phyloP scores from a whole-genome alignment of 2,329 filamentous ascomycete genomes.

The Colletotrichum euphorbiae region DNA sequence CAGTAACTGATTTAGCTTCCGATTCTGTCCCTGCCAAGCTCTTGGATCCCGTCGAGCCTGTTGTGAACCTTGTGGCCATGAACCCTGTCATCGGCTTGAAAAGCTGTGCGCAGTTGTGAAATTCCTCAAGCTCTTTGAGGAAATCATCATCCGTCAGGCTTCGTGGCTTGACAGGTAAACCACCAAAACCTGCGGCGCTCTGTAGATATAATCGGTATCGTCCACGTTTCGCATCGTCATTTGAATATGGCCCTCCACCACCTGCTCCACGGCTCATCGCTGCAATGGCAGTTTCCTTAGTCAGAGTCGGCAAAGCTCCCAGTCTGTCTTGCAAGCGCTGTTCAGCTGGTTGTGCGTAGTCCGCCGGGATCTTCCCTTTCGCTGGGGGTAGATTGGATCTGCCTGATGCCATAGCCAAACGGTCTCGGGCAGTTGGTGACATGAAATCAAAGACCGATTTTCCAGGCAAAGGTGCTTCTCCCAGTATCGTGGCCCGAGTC shows the following conservation, averaged over 20 bases:
- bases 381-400: slow-evolving; percentile 82
- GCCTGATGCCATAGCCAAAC: slow-evolving; percentile 80
- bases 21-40: slow-evolving; percentile 40
- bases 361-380: slow-evolving; percentile 77
- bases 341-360: slow-evolving; percentile 71
- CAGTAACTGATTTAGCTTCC: slow-evolving; percentile 37
- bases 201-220: slow-evolving; percentile 88
- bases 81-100: slow-evolving; percentile 93
- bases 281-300: slow-evolving; percentile 74
- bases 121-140: slow-evolving; percentile 82
- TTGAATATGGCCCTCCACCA: slow-evolving; percentile 83
- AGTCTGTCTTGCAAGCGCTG: slow-evolving; percentile 68
- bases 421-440: slow-evolving; percentile 79
- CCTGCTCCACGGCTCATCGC: slow-evolving; percentile 74
- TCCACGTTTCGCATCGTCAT: slow-evolving; percentile 81
- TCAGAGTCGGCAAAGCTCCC: slow-evolving; percentile 71
- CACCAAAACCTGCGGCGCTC: slow-evolving; percentile 73
- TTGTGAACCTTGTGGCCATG: slow-evolving; percentile 95
- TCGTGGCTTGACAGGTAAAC: slow-evolving; percentile 60
- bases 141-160: slow-evolving; percentile 75
- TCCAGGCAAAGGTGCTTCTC: slow-evolving; percentile 81
- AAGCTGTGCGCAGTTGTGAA: slow-evolving; percentile 72
- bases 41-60: slow-evolving; percentile 63
- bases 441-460: slow-evolving; percentile 98
- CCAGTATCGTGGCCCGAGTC: slow-evolving; percentile 77